Percentiles rank a stretch among this genome's conserved stretches.
Evolutionary conservation across 768 basidiomycete species (phyloP).

Genomic region (Clavulina sp.): DNA sequence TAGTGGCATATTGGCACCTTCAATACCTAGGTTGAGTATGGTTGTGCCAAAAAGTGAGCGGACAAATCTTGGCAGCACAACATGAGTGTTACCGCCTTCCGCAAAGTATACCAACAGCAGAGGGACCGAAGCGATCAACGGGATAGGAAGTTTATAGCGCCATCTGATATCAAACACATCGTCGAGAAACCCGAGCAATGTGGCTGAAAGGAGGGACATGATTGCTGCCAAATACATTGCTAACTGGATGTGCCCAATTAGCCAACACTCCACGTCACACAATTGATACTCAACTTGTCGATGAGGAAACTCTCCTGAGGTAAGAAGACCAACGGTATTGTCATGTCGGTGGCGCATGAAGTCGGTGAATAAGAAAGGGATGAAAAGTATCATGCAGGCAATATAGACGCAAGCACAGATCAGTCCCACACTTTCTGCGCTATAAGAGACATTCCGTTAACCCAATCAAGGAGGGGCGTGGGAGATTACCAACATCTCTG

Average conservation of each 20-base stretch:
- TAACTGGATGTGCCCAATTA: conserved; percentile 31
- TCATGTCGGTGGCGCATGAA: conserved; percentile 9
- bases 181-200: conserved; percentile 87
- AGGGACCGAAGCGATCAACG: conserved; percentile 87
- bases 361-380: conserved; percentile 85
- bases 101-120: conserved; percentile 93
- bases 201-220: conserved; percentile 82
- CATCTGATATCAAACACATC: conserved; percentile 98
- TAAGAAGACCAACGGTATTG: conserved; percentile 23
- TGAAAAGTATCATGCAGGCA: conserved; percentile 72
- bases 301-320: conserved; percentile 50
- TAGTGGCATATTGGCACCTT: neutral
- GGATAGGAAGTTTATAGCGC: conserved; percentile 95
- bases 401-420: conserved; percentile 84
- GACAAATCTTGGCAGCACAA: conserved; percentile 79
- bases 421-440: conserved; percentile 88
- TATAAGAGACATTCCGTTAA: conserved; percentile 18
- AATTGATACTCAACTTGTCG: conserved; percentile 27
- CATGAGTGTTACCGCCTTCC: conserved; percentile 80
- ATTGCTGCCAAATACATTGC: conserved; percentile 85
- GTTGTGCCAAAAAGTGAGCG: conserved; percentile 47
- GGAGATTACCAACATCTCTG: conserved; percentile 39
- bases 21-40: conserved; percentile 72
- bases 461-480: neutral
- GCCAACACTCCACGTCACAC: neutral